phyloP scores from a whole-genome alignment of 306 rosid genomes.

The Glycine tomentella region DNA sequence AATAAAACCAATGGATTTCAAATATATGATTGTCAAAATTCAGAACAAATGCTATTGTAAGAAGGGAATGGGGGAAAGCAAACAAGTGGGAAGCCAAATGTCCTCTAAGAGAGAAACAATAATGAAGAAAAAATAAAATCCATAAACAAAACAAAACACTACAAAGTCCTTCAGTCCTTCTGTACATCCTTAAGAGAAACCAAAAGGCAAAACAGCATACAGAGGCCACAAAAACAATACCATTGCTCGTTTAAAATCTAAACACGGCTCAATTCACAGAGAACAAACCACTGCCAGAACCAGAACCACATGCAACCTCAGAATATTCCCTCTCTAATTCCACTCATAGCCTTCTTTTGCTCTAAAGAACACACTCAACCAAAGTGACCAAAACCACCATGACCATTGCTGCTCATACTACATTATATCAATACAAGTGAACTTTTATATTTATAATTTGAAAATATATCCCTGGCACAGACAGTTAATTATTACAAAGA shows the following conservation, averaged over 20 bases:
- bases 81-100: constrained; percentile 1
- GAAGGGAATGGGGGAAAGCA: neutral
- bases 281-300: constrained; percentile 1
- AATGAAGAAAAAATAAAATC: neutral
- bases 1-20: neutral
- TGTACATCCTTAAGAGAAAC: neutral
- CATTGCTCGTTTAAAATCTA: constrained; percentile 9
- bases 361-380: too few species aligned
- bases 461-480: neutral
- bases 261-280: neutral
- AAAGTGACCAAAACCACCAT: neutral
- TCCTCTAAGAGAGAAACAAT: neutral
- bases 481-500: neutral
- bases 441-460: too few species aligned
- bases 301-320: neutral
- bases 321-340: neutral
- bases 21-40: neutral
- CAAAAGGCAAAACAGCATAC: constrained; percentile 13
- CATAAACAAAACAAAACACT: constrained; percentile 5
- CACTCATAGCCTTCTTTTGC: neutral
- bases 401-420: neutral
- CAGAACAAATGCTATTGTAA: neutral
- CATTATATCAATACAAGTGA: neutral
- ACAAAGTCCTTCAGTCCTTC: neutral
- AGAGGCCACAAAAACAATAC: constrained; percentile 10